Evolutionary conservation across 2,329 filamentous ascomycete genomes (phyloP).

Genomic region (Aspergillus fructus): DNA sequence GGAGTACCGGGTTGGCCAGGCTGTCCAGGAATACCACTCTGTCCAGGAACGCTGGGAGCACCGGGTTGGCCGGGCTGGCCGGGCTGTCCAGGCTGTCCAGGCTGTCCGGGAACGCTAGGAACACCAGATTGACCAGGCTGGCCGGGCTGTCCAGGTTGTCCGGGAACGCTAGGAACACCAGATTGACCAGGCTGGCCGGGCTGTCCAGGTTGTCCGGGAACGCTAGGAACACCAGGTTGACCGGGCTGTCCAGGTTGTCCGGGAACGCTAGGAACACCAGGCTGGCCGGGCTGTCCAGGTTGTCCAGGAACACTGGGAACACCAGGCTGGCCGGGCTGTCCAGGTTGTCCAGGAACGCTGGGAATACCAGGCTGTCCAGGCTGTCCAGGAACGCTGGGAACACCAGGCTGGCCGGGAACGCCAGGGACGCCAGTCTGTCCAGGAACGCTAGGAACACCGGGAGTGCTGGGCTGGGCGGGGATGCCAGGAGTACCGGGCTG

Average conservation of each 20-base stretch:
- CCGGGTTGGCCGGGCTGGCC: not conserved
- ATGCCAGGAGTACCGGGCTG: not conserved
- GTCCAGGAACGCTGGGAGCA: not conserved
- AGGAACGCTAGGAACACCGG: not conserved
- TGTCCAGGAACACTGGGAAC: no score
- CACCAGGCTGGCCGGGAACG: no score
- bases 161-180: not conserved
- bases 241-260: constrained; percentile 4
- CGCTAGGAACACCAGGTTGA: constrained; percentile 1
- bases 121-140: not conserved
- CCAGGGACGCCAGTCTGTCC: no score
- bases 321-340: no score
- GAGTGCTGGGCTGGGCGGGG: constrained; percentile 4
- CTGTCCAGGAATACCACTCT: not conserved
- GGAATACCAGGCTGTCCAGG: no score
- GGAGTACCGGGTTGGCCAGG: constrained; percentile 8
- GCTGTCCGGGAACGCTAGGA: constrained; percentile 3
- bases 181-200: not conserved
- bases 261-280: not conserved
- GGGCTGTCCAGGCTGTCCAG: not conserved
- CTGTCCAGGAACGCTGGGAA: no score
- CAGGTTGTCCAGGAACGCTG: no score
- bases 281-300: no score
- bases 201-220: constrained; percentile 1
- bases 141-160: not conserved